Conservation (phyloP, 345 rosid species). For the Aquilaria sinensis region DNA sequence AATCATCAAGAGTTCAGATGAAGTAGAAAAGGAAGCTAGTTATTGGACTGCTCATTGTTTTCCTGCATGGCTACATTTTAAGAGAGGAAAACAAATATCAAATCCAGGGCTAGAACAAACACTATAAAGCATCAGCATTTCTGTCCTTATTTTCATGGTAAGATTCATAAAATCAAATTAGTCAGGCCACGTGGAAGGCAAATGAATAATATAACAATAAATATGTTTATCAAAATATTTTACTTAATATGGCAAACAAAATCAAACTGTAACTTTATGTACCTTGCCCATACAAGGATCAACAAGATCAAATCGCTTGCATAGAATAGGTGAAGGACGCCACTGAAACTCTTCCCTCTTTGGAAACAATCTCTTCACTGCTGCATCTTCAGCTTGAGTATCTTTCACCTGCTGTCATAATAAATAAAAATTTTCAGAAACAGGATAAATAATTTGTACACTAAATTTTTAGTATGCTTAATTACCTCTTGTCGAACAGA, state of each 20-base stretch:
- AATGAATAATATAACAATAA: too few species aligned
- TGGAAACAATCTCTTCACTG: slow-evolving; percentile 42
- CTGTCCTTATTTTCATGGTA: too few species aligned
- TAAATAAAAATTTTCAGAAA: slow-evolving; percentile 15
- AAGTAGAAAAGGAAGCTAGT: too few species aligned
- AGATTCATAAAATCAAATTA: too few species aligned
- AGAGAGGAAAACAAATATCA: too few species aligned
- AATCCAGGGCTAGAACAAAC: too few species aligned
- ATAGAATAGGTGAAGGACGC: slow-evolving; percentile 82
- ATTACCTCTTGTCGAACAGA: slow-evolving; percentile 75
- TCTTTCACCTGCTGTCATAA: slow-evolving; percentile 47
- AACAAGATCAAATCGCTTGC: slow-evolving; percentile 96
- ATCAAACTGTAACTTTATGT: background rate
- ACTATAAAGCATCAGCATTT: too few species aligned
- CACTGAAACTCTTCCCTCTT: slow-evolving; percentile 89
- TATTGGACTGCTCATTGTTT: too few species aligned
- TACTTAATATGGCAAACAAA: too few species aligned
- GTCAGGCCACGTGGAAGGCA: too few species aligned
- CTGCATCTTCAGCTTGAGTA: slow-evolving; percentile 40
- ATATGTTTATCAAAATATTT: too few species aligned
- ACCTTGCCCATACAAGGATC: slow-evolving; percentile 99
- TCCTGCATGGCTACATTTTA: too few species aligned
- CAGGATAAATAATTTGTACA: slow-evolving; percentile 13
- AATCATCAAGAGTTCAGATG: background rate
- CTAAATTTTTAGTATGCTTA: slow-evolving; percentile 8